Conservation (phyloP, 352 stramenopile genomes). For the Globisporangium abappressorium region DNA sequence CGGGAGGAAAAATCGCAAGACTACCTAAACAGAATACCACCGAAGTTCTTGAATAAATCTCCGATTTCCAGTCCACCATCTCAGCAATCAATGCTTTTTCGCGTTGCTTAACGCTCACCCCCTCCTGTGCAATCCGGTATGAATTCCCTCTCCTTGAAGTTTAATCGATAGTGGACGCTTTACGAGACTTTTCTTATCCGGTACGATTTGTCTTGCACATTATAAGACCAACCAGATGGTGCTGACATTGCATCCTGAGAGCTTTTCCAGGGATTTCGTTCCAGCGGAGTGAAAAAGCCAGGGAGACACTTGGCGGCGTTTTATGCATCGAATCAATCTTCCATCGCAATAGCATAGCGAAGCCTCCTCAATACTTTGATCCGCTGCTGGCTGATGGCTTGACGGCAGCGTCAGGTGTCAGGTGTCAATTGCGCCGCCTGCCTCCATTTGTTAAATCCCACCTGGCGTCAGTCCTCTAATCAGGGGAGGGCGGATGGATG, state of each 20-base stretch:
- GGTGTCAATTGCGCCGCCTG: not conserved
- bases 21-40: too few relatives aligned
- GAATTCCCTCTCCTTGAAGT: not conserved
- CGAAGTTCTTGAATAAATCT: too few relatives aligned
- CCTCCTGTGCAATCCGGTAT: not conserved
- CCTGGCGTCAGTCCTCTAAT: not conserved
- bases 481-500: not conserved
- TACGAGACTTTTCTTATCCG: not conserved
- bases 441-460: not conserved
- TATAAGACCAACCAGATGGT: not conserved
- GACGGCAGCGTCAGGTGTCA: not conserved
- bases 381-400: not conserved
- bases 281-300: not conserved
- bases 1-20: too few relatives aligned
- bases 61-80: not conserved
- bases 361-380: not conserved
- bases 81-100: too few relatives aligned
- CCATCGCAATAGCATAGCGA: too few relatives aligned
- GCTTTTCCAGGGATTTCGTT: not conserved
- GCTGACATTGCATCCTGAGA: not conserved
- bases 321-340: too few relatives aligned
- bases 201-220: not conserved
- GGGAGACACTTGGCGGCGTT: not conserved
- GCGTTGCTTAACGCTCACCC: not conserved
- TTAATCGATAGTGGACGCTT: not conserved